Percentiles rank a stretch among this genome's conserved stretches.
These are phyloP conservation scores for Penicillium sumatraense DNA, from an alignment of 2,329 filamentous ascomycete genomes.

Conservation along the genomic window DNA sequence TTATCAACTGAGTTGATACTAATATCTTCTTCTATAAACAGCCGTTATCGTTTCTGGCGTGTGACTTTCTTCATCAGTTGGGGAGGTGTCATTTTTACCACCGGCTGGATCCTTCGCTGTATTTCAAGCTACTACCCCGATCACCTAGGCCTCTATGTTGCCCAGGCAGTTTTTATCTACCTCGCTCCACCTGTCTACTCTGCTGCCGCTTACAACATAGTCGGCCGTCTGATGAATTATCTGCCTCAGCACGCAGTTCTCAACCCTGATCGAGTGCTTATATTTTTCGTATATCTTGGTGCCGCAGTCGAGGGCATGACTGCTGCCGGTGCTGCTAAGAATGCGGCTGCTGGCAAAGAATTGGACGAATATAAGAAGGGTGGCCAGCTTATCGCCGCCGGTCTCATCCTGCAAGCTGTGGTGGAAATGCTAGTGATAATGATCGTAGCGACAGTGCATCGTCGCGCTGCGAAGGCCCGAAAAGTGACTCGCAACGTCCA, in stretches of 20 bases:
- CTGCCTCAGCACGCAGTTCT: slow-evolving; percentile 44
- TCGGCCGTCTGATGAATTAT: slow-evolving; percentile 44
- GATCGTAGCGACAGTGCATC: slow-evolving; percentile 33
- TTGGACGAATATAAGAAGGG: slow-evolving; percentile 25
- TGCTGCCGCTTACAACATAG: slow-evolving; percentile 42
- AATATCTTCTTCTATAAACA: neutral
- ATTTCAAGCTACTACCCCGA: slow-evolving; percentile 34
- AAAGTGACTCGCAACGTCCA: slow-evolving; percentile 35
- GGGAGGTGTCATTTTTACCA: slow-evolving; percentile 41
- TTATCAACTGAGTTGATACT: neutral
- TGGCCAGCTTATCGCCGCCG: slow-evolving; percentile 30
- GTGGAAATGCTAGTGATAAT: slow-evolving; percentile 36
- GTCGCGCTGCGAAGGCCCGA: slow-evolving; percentile 29
- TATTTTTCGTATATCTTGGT: slow-evolving; percentile 43
- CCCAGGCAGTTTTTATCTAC: slow-evolving; percentile 40
- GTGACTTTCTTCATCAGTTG: slow-evolving; percentile 43
- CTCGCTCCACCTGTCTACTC: slow-evolving; percentile 43
- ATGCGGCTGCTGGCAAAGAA: slow-evolving; percentile 26
- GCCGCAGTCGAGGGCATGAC: slow-evolving; percentile 40
- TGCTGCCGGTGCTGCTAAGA: slow-evolving; percentile 33
- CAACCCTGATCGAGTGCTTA: slow-evolving; percentile 40
- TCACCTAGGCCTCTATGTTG: slow-evolving; percentile 38
- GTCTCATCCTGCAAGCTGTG: slow-evolving; percentile 36
- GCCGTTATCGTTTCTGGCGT: slow-evolving; percentile 39
- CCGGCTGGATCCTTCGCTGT: slow-evolving; percentile 41